A percentile compares a stretch with the other conserved stretches of the same genome.
Conservation (phyloP, 805 yeast genomes). For the Sugiyamaella americana region DNA sequence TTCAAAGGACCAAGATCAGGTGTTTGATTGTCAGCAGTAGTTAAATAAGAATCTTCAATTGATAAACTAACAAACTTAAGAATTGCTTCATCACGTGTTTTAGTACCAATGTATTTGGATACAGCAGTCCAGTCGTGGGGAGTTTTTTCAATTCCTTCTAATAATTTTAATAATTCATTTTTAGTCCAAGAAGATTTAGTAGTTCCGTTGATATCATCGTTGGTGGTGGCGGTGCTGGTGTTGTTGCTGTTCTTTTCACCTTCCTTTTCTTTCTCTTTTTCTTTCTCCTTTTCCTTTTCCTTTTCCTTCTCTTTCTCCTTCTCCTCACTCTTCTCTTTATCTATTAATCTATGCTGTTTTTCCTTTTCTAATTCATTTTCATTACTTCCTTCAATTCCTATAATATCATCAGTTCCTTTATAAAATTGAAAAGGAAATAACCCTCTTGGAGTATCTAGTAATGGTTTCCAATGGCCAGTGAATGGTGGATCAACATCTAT, state of each 20-base stretch:
- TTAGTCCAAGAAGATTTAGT: conserved; percentile 49
- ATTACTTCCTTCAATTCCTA: conserved; percentile 12
- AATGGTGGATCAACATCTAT: conserved; percentile 58
- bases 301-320: too few species aligned
- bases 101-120: conserved; percentile 58
- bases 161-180: conserved; percentile 52
- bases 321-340: background rate
- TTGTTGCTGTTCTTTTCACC: too few species aligned
- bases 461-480: conserved; percentile 70
- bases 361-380: conserved; percentile 7
- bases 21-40: conserved; percentile 35
- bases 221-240: background rate
- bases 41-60: conserved; percentile 69
- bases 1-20: conserved; percentile 59
- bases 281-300: conserved; percentile 1
- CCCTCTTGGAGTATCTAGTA: conserved; percentile 86
- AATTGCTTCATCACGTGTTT: conserved; percentile 73
- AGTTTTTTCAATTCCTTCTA: conserved; percentile 55
- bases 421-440: conserved; percentile 85
- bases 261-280: conserved; percentile 1
- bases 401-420: conserved; percentile 51
- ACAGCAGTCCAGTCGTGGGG: conserved; percentile 78
- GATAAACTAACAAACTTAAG: conserved; percentile 63
- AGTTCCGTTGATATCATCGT: conserved; percentile 15
- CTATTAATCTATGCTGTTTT: too few species aligned